phyloP scores from a whole-genome alignment of 1,284 basidiomycete species.

The Entoloma clypeatum region DNA sequence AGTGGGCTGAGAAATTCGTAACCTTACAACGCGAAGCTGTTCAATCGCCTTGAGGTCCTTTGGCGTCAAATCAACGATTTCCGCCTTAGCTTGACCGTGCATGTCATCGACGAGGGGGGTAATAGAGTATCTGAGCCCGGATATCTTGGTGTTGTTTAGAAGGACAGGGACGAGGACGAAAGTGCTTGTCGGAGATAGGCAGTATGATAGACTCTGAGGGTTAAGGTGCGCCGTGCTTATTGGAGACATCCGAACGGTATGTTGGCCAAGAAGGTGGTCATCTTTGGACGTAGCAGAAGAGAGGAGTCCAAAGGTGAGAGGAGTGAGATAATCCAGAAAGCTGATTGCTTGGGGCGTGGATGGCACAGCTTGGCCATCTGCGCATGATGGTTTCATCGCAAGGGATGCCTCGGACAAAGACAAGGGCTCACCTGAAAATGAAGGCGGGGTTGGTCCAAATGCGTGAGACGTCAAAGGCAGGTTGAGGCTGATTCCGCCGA shows the following conservation, averaged over 20 bases:
- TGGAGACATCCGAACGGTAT: conserved; percentile 87
- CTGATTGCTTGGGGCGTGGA: conserved; percentile 43
- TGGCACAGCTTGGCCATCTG: conserved; percentile 36
- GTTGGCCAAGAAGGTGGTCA: conserved; percentile 78
- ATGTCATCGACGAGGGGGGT: conserved; percentile 61
- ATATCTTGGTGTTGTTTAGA: conserved; percentile 88
- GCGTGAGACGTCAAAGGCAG: conserved; percentile 27
- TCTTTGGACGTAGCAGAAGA: conserved; percentile 37
- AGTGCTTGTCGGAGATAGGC: conserved; percentile 55
- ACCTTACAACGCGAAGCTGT: conserved; percentile 47
- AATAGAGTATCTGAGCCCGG: conserved; percentile 71
- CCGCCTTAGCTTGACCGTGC: conserved; percentile 38
- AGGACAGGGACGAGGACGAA: conserved; percentile 73
- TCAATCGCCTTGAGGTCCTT: conserved; percentile 69
- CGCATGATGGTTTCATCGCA: not conserved
- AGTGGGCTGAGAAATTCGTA: conserved; percentile 44
- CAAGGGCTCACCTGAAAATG: conserved; percentile 27
- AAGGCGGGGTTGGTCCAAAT: conserved; percentile 17
- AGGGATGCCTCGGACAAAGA: not conserved
- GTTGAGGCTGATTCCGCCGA: conserved; percentile 62
- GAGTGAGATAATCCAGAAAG: conserved; percentile 42
- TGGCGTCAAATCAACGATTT: conserved; percentile 53
- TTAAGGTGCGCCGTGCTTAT: conserved; percentile 85
- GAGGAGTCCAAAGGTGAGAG: conserved; percentile 47
- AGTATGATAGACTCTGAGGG: conserved; percentile 65